Evolutionary conservation across 2,329 filamentous ascomycete species (phyloP).

Genomic region (Simplicillium sp.): DNA sequence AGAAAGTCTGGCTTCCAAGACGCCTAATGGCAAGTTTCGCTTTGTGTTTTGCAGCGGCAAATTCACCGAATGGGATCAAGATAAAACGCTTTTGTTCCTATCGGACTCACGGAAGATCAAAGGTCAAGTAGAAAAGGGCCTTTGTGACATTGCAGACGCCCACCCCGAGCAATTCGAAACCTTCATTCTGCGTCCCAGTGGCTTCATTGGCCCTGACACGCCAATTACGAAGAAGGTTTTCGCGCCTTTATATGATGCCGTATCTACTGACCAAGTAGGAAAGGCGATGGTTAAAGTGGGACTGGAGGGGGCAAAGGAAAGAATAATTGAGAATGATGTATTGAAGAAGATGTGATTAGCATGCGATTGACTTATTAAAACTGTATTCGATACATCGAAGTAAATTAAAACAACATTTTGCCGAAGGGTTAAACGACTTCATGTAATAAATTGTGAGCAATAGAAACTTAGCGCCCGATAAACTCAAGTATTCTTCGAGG

Average conservation of each 20-base stretch:
- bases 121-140: conserved; percentile 27
- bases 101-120: conserved; percentile 26
- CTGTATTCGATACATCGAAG: no score
- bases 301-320: conserved; percentile 23
- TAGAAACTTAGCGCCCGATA: no score
- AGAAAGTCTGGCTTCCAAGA: conserved; percentile 17
- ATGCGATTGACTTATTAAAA: not conserved
- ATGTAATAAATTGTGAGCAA: no score
- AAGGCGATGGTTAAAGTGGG: conserved; percentile 25
- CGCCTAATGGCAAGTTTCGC: conserved; percentile 24
- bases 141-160: conserved; percentile 26
- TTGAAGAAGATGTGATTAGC: not conserved
- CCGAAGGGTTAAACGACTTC: no score
- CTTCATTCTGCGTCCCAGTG: conserved; percentile 25
- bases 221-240: conserved; percentile 15
- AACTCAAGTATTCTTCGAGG: no score
- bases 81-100: conserved; percentile 24
- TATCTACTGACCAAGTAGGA: conserved; percentile 24
- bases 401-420: no score
- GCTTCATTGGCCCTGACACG: conserved; percentile 17
- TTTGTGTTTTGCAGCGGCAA: conserved; percentile 33
- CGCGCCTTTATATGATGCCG: conserved; percentile 17
- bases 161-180: conserved; percentile 21
- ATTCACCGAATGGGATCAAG: conserved; percentile 21
- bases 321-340: conserved; percentile 22